A percentile compares a stretch with the other conserved stretches of the same genome.
phyloP scores from a whole-genome alignment of 768 basidiomycete species.

The Chalciporus chontae region DNA sequence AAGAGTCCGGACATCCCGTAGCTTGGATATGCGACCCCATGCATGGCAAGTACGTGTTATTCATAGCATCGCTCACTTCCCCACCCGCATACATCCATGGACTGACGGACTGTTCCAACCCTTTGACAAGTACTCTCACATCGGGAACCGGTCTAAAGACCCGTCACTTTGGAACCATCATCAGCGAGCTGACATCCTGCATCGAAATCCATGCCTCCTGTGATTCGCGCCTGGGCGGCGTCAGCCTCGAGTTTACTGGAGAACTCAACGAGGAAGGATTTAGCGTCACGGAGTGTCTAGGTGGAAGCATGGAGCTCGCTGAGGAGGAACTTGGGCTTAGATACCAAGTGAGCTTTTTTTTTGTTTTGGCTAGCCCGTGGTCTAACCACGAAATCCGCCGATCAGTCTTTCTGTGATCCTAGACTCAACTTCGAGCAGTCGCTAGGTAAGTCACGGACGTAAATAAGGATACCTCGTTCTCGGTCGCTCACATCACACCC shows the following conservation, averaged over 20 bases:
- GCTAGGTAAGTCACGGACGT: slow-evolving; percentile 56
- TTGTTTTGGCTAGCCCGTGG: neutral
- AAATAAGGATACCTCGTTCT: neutral
- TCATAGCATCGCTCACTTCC: neutral
- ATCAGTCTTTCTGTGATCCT: slow-evolving; percentile 89
- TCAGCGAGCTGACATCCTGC: slow-evolving; percentile 79
- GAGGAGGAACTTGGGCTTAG: slow-evolving; percentile 88
- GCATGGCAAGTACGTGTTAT: slow-evolving; percentile 88
- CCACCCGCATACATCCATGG: neutral
- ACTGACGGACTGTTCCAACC: neutral
- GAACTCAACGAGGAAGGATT: slow-evolving; percentile 88
- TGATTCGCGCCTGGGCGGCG: slow-evolving; percentile 74
- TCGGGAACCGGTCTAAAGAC: slow-evolving; percentile 84
- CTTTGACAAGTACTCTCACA: slow-evolving; percentile 71
- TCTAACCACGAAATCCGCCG: slow-evolving; percentile 1
- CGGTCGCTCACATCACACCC: slow-evolving; percentile 3
- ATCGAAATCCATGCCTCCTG: slow-evolving; percentile 75
- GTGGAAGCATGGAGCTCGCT: slow-evolving; percentile 91
- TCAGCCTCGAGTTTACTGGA: slow-evolving; percentile 90
- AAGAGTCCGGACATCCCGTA: slow-evolving; percentile 78
- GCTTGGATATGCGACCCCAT: slow-evolving; percentile 97
- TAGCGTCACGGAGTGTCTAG: slow-evolving; percentile 94
- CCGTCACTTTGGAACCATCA: slow-evolving; percentile 83
- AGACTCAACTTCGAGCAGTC: slow-evolving; percentile 92
- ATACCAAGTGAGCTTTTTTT: slow-evolving; percentile 59